Conservation (phyloP, 768 basidiomycete species). For the Russula emetica region DNA sequence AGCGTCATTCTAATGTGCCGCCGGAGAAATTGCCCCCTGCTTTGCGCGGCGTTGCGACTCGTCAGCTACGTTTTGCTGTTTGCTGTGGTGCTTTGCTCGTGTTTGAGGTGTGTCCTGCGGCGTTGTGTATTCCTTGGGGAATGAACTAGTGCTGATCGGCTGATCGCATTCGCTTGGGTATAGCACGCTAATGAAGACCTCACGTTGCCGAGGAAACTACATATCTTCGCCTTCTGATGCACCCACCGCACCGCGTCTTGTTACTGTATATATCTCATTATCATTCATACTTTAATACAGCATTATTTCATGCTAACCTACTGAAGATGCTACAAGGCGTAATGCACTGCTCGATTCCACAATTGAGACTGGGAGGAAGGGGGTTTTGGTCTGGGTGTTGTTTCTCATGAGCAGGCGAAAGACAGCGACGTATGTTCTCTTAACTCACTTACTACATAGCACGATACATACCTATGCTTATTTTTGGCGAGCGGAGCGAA, state of each 20-base stretch:
- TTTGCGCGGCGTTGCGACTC: background rate
- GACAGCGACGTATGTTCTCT: too few relatives aligned
- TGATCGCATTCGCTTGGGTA: background rate
- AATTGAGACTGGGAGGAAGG: too few relatives aligned
- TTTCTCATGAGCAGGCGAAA: too few relatives aligned
- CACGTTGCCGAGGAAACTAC: background rate
- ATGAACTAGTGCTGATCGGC: background rate
- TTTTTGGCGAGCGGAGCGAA: too few relatives aligned
- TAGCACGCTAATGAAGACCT: background rate
- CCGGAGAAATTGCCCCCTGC: slow-evolving; percentile 1
- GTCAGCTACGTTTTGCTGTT: background rate
- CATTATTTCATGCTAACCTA: background rate
- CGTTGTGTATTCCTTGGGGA: background rate
- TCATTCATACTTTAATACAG: background rate
- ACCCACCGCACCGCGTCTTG: background rate
- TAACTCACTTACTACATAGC: too few relatives aligned
- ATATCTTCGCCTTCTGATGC: slow-evolving; percentile 7
- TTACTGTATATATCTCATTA: background rate
- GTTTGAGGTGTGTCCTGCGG: background rate
- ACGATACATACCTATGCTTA: too few relatives aligned
- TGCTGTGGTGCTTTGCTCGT: slow-evolving; percentile 9
- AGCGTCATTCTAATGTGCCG: background rate
- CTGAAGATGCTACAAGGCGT: background rate
- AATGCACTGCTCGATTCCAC: background rate
- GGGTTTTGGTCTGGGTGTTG: too few relatives aligned